Conservation (phyloP, 306 rosid species). For the Cucurbita argyrosperma region DNA sequence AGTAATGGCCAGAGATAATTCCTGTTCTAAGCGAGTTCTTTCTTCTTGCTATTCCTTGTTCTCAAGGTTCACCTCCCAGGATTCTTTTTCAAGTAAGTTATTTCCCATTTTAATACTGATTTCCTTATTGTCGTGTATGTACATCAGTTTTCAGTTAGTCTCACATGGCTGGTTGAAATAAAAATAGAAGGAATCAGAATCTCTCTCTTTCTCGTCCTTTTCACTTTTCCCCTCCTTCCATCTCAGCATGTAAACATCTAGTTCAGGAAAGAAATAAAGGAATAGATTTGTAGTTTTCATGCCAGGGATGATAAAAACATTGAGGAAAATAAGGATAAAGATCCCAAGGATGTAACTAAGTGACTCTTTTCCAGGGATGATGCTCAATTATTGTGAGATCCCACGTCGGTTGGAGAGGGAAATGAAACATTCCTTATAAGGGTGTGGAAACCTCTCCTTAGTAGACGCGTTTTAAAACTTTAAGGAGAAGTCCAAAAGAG, state of each 20-base stretch:
- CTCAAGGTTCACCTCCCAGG: background rate
- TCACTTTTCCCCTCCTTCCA: background rate
- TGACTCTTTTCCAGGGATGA: background rate
- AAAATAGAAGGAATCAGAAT: background rate
- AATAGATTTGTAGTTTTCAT: background rate
- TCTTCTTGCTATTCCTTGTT: background rate
- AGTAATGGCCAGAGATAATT: background rate
- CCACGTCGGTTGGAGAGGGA: too few relatives aligned
- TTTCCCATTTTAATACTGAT: background rate
- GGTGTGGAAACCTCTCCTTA: too few relatives aligned
- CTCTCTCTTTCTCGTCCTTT: background rate
- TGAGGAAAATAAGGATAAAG: background rate
- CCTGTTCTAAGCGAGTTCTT: background rate
- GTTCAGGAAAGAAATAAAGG: background rate
- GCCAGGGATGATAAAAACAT: background rate
- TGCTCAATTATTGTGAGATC: background rate
- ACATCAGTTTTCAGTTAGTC: background rate
- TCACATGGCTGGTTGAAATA: background rate
- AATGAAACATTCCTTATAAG: too few relatives aligned
- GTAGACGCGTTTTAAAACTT: too few relatives aligned
- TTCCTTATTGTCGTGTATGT: background rate
- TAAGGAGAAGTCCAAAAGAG: too few relatives aligned
- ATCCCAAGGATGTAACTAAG: background rate
- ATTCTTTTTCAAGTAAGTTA: background rate
- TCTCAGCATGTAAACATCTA: background rate